Base-by-base conservation (phyloP, 345 rosid genomes). In the Syzygium aqueum region DNA sequence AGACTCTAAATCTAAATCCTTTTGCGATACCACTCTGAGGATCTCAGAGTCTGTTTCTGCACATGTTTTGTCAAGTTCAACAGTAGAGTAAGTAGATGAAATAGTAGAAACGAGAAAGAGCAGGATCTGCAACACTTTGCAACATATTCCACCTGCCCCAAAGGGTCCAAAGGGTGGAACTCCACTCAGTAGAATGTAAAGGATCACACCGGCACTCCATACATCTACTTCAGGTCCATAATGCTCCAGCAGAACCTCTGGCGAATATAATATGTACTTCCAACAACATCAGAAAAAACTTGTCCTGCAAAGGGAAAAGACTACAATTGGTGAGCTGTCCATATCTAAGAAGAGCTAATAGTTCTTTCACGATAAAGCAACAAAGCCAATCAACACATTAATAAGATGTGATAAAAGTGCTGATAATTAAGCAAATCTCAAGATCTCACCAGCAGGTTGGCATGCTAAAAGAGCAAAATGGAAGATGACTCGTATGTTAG, bases 211-310 rank as follows among this genome's bases (percentile, higher is more conserved):
- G 25, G 98, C 98, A 67, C 99, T 97, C 99, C 99, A 96, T 77
- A 97, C 95, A 84, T 97, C 99, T 86, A 92, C 90, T 89, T 97
- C 95, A 80, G 98, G 98, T 91, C 99, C 99, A 90, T 97, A 96
- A 88, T 91, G 89, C 89, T 97, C 95, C 13, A 92, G 93, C 87
- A 97, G 91, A 85, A 95, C 99, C 93, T 97, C 99, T 1, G 99
- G 99, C 53, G 99, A 88, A 97, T 99, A 52, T 97, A 97, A 87
- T 95, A 97, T n/a, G 99, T 99, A 89, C 99, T 97, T 86, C 99
- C 99, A 40, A 97, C 99, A 84, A 97, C 99, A 92, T 97, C 99
- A 40, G 87, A 88, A 84, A 96, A 92, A 89, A 88, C 89, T 89
- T 96, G 95, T 85, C 97, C 99, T 96, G 93, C 77, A 91, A 46